These are phyloP conservation scores for Lipomyces oligophaga DNA, from an alignment of 805 yeast genomes.

Conservation along the genomic window DNA sequence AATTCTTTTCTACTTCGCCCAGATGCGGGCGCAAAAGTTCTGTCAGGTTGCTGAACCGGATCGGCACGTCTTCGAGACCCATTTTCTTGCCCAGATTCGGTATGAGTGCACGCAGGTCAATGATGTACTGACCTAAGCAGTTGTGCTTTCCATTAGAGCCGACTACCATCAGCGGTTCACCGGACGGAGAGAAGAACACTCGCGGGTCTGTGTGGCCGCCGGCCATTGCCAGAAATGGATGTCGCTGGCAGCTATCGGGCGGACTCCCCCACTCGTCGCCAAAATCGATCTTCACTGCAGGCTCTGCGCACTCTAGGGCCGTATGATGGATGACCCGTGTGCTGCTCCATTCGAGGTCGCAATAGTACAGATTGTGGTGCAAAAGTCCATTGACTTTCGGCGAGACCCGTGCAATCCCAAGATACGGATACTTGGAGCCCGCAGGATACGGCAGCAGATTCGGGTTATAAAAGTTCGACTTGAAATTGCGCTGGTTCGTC, in stretches of 20 bases:
- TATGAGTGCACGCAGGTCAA: slow-evolving; percentile 21
- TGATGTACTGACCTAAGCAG: slow-evolving; percentile 17
- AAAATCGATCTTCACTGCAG: slow-evolving; percentile 3
- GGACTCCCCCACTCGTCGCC: slow-evolving; percentile 5
- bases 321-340: slow-evolving; percentile 3
- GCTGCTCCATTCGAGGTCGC: slow-evolving; percentile 22
- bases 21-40: slow-evolving; percentile 3
- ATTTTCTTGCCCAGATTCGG: slow-evolving; percentile 18
- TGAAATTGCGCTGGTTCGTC: slow-evolving; percentile 4
- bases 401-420: slow-evolving; percentile 17
- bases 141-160: slow-evolving; percentile 8
- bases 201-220: slow-evolving; percentile 23
- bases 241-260: slow-evolving; percentile 1
- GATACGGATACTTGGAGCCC: slow-evolving; percentile 16
- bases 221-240: background rate
- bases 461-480: no score
- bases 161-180: slow-evolving; percentile 25
- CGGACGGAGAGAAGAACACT: slow-evolving; percentile 19
- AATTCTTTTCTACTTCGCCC: slow-evolving; percentile 13
- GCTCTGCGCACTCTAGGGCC: slow-evolving; percentile 10
- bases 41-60: slow-evolving; percentile 8
- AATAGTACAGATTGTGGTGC: slow-evolving; percentile 13
- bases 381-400: slow-evolving; percentile 1
- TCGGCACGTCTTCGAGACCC: slow-evolving; percentile 1
- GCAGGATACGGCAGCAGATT: slow-evolving; percentile 18